Evolutionary conservation across 129 eudicot species (phyloP), one percentile per base, ranked within the genome.

Genomic region (Tanacetum coccineum): DNA sequence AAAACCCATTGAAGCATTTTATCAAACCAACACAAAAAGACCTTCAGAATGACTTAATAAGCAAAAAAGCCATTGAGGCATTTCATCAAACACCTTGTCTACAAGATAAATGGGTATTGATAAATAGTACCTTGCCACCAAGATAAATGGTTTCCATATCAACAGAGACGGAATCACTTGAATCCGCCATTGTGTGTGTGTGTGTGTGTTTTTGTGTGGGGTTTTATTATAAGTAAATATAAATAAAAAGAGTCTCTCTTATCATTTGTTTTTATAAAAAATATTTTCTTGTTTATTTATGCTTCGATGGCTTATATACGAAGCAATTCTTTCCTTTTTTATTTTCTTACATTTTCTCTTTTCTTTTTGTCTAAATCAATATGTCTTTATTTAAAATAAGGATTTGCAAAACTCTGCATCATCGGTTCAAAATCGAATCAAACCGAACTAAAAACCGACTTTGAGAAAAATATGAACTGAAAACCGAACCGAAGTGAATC

Each of bases 141-240:
- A 89, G 95, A 65, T 89, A 89, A 59, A 94, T 89, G 46, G 97
- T 87, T 67, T 94, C 95, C 78, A 94, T 83, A 76, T 94, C 93
- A 70, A 89, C 82, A 72, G 90, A 82, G 81, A 87, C 82, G 78
- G 97, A 84, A 81, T 85, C 95, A 58, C 72, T 80, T 0, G 79
- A 84, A 20, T 94, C 97, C 57, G 85, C 85, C 99, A 89, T 94
- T 75, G n/a, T n/a, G n/a, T n/a, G n/a, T n/a, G n/a, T n/a, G 22
- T 28, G 17, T 58, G 63, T 58, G 42, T 48, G 0, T 68, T 61
- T 48, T 12, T 3, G 32, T 3, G 0, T 28, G 67, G 32, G 62
- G 22, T 68, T 58, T 13, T 58, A 21, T 58, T 26, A n/a, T 22
- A 22, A 19, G 19, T 22, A 18, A 7, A 2, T 9, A 9, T 19